Evolutionary conservation across 2,329 filamentous ascomycete species (phyloP), one percentile per base, ranked within the genome.

Genomic region (Coniochaeta sp.): DNA sequence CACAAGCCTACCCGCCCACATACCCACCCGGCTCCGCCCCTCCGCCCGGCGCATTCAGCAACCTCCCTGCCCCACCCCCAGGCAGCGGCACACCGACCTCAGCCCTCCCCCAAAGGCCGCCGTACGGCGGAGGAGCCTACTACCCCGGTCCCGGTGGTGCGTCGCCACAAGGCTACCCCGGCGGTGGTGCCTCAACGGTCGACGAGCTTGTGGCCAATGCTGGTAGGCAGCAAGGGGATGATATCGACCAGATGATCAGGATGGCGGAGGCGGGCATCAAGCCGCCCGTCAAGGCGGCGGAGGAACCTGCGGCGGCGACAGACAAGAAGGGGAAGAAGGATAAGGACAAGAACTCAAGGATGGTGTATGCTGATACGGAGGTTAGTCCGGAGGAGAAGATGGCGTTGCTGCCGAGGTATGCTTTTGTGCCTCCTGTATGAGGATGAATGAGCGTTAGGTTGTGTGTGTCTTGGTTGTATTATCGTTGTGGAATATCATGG

Each of bases 301-400:
- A 69, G 35, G 65, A 68, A 3, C 64, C n/a, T n/a, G n/a, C 68
- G 51, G 64, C 69, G 4, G 65, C 66, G 1, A 72, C 70, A 48
- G 84, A 87, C 65, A 87, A 84, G 72, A 82, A 82, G 62, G 69
- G 70, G 18, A 86, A 86, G 76, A 86, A 86, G 67, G 77, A 82
- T 55, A 86, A 42, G 38, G 79, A 66, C 47, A 67, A 67, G 61
- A 60, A 60, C n/a, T 60, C 76, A 52, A 79, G 81, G 65, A 85
- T 96, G 79, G 76, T 95, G 27, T 96, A 94, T 71, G 84, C 84
- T 56, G 89, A 95, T 64, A 83, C 86, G 49, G 85, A 87, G 53
- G 73, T 84, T 62, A 94, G 88, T 62, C 88, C 90, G 1, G 91
- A 96, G 72, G 91, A 96, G 77, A 89, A 85, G 71, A 91, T 95